A percentile compares a stretch with the other conserved stretches of the same genome.
These are phyloP conservation scores for Xylariaceae sp. DNA, from an alignment of 2,329 filamentous ascomycete genomes.

Conservation along the genomic window DNA sequence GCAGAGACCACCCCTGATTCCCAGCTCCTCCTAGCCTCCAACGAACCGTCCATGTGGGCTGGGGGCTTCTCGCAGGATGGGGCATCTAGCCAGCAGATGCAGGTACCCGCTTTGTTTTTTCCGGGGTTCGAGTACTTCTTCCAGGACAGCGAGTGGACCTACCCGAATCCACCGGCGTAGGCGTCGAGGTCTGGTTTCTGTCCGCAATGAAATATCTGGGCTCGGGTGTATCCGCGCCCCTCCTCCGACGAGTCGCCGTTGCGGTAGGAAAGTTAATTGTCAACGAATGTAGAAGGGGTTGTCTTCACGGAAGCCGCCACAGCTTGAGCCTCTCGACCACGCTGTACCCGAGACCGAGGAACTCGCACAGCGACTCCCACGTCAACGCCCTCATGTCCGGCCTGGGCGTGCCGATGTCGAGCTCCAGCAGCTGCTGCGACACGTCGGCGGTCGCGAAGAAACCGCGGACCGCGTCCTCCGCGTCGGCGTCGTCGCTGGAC, in stretches of 20 bases:
- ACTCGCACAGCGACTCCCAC: constrained; percentile 20
- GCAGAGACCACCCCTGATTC: too few relatives aligned
- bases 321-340: constrained; percentile 18
- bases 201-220: too few relatives aligned
- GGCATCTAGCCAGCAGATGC: constrained; percentile 1
- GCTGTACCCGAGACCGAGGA: constrained; percentile 20
- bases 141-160: constrained; percentile 1
- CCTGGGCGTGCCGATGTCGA: constrained; percentile 13
- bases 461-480: constrained; percentile 9
- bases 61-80: not conserved
- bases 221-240: too few relatives aligned
- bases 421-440: constrained; percentile 11
- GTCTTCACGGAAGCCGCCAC: constrained; percentile 17
- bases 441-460: constrained; percentile 9
- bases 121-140: constrained; percentile 2
- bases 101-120: not conserved
- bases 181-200: too few relatives aligned
- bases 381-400: constrained; percentile 15
- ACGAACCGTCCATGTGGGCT: too few relatives aligned
- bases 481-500: constrained; percentile 1
- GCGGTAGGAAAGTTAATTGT: too few relatives aligned
- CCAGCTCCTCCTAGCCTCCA: too few relatives aligned
- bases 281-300: too few relatives aligned
- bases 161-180: too few relatives aligned
- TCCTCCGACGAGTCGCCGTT: too few relatives aligned